A percentile compares a stretch with the other conserved stretches of the same genome.
Evolutionary conservation across 192 early-diverging fungal species (phyloP).

Genomic region (Kappamyces sp.): DNA sequence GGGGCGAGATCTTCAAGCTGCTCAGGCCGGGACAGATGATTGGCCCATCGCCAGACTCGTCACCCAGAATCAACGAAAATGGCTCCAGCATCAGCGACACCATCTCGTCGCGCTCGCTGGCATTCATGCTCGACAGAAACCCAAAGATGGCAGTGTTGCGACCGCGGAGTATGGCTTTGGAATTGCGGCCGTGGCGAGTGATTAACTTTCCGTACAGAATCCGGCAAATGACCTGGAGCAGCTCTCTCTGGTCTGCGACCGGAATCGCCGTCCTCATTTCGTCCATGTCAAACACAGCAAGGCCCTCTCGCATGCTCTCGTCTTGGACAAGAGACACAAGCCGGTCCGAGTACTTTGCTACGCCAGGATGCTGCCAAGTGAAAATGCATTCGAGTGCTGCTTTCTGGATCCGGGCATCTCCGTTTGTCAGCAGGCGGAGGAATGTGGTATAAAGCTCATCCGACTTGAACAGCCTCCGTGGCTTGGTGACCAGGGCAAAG

Average conservation of each 20-base stretch:
- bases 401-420: slow-evolving; percentile 73
- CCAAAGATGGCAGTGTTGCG: slow-evolving; percentile 78
- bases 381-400: slow-evolving; percentile 77
- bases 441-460: slow-evolving; percentile 54
- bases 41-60: background rate
- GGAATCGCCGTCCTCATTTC: slow-evolving; percentile 49
- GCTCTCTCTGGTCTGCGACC: slow-evolving; percentile 55
- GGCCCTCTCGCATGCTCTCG: slow-evolving; percentile 82
- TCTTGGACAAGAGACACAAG: slow-evolving; percentile 76
- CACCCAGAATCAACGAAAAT: slow-evolving; percentile 37
- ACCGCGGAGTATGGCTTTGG: slow-evolving; percentile 60
- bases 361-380: slow-evolving; percentile 66
- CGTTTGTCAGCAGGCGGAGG: slow-evolving; percentile 69
- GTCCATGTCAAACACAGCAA: slow-evolving; percentile 69
- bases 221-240: slow-evolving; percentile 72
- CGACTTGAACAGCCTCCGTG: slow-evolving; percentile 45
- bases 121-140: slow-evolving; percentile 64
- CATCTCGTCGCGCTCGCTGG: slow-evolving; percentile 63
- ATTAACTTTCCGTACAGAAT: slow-evolving; percentile 90
- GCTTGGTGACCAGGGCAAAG: slow-evolving; percentile 64
- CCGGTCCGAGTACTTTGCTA: slow-evolving; percentile 70
- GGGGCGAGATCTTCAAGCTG: slow-evolving; percentile 6
- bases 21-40: background rate
- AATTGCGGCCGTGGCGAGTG: slow-evolving; percentile 62
- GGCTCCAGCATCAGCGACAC: slow-evolving; percentile 78